Percentiles rank a stretch among this genome's conserved stretches.
phyloP scores from a whole-genome alignment of 1,284 basidiomycete genomes.

The Hemileia vastatrix region DNA sequence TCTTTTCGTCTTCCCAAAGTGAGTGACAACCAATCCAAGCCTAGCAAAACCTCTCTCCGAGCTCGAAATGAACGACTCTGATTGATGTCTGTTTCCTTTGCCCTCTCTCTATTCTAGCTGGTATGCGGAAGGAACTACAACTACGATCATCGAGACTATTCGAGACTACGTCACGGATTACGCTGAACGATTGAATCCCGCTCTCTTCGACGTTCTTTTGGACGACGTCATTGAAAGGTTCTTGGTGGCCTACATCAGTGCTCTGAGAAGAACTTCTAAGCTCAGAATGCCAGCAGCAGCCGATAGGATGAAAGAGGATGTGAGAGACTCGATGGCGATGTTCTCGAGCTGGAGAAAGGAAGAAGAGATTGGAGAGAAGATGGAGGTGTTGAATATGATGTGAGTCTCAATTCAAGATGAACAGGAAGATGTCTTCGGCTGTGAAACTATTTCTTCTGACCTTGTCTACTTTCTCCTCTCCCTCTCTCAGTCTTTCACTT shows the following conservation, averaged over 20 bases:
- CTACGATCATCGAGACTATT: slow-evolving; percentile 40
- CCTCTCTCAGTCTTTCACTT: slow-evolving; percentile 30
- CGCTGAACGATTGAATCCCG: slow-evolving; percentile 39
- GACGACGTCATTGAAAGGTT: slow-evolving; percentile 42
- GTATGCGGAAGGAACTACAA: no score
- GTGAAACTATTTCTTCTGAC: background rate
- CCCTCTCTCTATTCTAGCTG: background rate
- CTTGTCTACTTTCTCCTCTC: background rate
- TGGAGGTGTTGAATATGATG: no score
- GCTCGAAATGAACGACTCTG: background rate
- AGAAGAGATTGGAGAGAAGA: slow-evolving; percentile 34
- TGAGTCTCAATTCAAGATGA: no score
- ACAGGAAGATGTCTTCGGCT: background rate
- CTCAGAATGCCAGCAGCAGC: slow-evolving; percentile 40
- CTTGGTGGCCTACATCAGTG: slow-evolving; percentile 37
- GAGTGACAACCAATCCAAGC: background rate
- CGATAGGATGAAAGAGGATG: slow-evolving; percentile 36
- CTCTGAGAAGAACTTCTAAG: slow-evolving; percentile 34
- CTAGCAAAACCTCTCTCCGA: slow-evolving; percentile 35
- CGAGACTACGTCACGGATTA: slow-evolving; percentile 42
- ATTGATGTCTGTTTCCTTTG: background rate
- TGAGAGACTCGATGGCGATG: slow-evolving; percentile 32
- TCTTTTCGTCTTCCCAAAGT: slow-evolving; percentile 40
- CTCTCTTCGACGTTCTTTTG: slow-evolving; percentile 40
- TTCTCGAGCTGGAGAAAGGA: slow-evolving; percentile 34